Conservation (phyloP, 2,329 filamentous ascomycete genomes). For the Apiospora rasikravindrae region DNA sequence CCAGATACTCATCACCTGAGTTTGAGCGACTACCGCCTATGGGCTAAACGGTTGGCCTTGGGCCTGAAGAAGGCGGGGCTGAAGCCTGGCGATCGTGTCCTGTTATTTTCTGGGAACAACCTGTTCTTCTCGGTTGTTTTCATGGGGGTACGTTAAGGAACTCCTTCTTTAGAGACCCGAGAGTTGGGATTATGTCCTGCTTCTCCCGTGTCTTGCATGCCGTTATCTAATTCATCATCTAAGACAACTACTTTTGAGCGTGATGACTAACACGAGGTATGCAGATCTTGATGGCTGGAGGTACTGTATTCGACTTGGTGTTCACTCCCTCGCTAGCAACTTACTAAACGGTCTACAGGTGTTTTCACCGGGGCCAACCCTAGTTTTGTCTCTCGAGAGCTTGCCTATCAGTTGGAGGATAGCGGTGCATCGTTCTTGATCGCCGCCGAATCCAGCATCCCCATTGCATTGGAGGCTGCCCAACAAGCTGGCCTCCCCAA, state of each 20-base stretch:
- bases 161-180: not conserved
- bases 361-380: slow-evolving; percentile 81
- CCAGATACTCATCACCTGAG: slow-evolving; percentile 73
- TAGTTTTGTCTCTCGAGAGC: slow-evolving; percentile 69
- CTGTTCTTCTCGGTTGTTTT: slow-evolving; percentile 75
- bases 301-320: not conserved
- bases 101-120: slow-evolving; percentile 76
- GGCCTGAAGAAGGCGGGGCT: slow-evolving; percentile 70
- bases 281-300: slow-evolving; percentile 18
- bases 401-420: slow-evolving; percentile 77
- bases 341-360: slow-evolving; percentile 43
- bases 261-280: not conserved
- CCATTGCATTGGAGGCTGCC: slow-evolving; percentile 71
- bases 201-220: not conserved
- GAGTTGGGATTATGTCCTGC: not conserved
- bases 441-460: slow-evolving; percentile 63
- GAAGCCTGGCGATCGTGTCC: slow-evolving; percentile 69
- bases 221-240: not conserved
- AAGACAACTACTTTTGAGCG: not conserved
- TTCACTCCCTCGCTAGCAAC: not conserved
- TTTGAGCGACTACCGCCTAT: slow-evolving; percentile 67
- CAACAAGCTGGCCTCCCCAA: slow-evolving; percentile 58
- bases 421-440: slow-evolving; percentile 72
- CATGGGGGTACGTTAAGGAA: slow-evolving; percentile 60
- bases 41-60: slow-evolving; percentile 73